Evolutionary conservation across 1,139 yeast genomes (phyloP).

Genomic region (Candida freyschussii): DNA sequence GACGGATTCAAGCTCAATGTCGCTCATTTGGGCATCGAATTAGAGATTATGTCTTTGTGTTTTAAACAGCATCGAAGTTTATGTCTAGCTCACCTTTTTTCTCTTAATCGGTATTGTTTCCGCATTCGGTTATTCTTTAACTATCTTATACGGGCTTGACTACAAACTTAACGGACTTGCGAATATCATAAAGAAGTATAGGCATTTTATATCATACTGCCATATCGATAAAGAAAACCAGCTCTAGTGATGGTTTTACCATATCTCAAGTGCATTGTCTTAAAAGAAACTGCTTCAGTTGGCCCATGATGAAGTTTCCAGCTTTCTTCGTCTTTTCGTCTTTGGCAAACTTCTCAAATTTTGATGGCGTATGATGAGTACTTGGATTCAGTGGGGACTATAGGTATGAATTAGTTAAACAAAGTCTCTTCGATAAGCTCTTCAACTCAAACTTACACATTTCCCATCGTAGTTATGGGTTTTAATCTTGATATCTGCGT

Average conservation of each 20-base stretch:
- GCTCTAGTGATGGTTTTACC: slow-evolving; percentile 3
- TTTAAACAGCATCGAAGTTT: too few species aligned
- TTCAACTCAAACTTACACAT: slow-evolving; percentile 8
- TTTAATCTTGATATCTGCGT: slow-evolving; percentile 10
- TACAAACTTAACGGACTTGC: too few species aligned
- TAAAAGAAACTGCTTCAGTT: slow-evolving; percentile 14
- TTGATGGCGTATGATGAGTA: slow-evolving; percentile 11
- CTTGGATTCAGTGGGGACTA: slow-evolving; percentile 20
- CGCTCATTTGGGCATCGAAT: slow-evolving; percentile 1
- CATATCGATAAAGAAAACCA: too few species aligned
- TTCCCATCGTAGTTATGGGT: slow-evolving; percentile 15
- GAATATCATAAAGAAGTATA: too few species aligned
- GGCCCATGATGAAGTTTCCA: slow-evolving; percentile 18
- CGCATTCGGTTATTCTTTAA: too few species aligned
- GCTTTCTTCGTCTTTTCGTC: slow-evolving; percentile 24
- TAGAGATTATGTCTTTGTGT: too few species aligned
- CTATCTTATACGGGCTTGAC: too few species aligned
- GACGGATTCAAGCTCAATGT: slow-evolving; percentile 6
- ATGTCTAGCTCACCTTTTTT: too few species aligned
- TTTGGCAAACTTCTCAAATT: slow-evolving; percentile 17
- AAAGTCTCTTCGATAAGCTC: too few species aligned
- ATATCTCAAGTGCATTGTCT: slow-evolving; percentile 11
- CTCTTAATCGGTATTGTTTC: too few species aligned
- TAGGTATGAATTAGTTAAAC: background rate
- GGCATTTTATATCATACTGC: too few species aligned